A percentile compares a stretch with the other conserved stretches of the same genome.
Conservation (phyloP, 2,329 filamentous ascomycete species). For the Colletotrichum navitas region DNA sequence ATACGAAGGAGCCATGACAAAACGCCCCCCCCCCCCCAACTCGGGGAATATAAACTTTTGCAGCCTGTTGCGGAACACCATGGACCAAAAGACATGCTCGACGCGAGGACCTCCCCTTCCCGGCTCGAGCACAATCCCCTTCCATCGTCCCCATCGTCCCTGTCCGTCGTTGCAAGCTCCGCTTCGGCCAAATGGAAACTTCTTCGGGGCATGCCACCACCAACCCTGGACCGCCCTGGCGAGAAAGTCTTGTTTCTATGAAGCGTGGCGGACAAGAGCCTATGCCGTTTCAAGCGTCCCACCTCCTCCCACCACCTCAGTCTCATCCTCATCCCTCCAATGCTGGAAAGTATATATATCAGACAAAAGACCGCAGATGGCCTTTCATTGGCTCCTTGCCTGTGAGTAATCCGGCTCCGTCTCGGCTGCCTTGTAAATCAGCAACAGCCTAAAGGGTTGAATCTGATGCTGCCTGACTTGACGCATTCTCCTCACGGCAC, state of each 20-base stretch:
- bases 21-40: not conserved
- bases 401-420: not conserved
- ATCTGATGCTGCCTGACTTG: not conserved
- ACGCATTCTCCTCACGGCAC: not conserved
- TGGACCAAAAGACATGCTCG: no score
- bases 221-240: not conserved
- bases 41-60: not conserved
- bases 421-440: not conserved
- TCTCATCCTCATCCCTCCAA: not conserved
- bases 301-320: no score
- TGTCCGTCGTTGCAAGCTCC: not conserved
- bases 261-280: not conserved
- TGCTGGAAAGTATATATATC: not conserved
- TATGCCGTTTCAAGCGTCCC: not conserved
- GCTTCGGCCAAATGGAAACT: not conserved
- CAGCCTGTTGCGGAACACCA: no score
- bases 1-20: not conserved
- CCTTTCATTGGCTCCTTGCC: not conserved
- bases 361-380: not conserved
- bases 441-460: not conserved
- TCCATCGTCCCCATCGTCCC: not conserved
- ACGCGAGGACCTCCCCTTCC: no score
- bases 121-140: not conserved
- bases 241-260: not conserved
- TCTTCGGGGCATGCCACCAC: no score